phyloP scores from a whole-genome alignment of 495 filamentous ascomycete genomes.

The Glarea lozoyensis region DNA sequence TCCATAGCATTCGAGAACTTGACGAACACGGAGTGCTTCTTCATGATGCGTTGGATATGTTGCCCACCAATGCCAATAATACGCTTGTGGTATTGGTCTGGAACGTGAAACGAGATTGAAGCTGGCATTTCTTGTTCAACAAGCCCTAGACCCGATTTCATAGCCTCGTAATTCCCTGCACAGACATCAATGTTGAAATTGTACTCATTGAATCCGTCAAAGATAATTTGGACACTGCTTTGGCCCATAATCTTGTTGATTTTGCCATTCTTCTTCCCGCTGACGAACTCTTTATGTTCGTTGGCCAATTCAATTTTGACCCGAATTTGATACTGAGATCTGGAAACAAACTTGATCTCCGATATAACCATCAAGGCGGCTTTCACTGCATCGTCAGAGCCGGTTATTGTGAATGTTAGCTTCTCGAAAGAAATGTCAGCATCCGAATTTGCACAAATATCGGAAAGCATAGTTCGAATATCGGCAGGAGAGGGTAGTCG shows the following conservation, averaged over 20 bases:
- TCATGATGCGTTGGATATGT: constrained; percentile 99
- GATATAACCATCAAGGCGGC: constrained; percentile 86
- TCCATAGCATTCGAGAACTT: constrained; percentile 99
- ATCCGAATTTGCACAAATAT: constrained; percentile 92
- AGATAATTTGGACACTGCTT: constrained; percentile 96
- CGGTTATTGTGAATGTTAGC: constrained; percentile 84
- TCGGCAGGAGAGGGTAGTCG: constrained; percentile 67
- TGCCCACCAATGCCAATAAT: constrained; percentile 98
- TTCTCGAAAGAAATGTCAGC: constrained; percentile 93
- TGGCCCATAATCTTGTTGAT: constrained; percentile 99
- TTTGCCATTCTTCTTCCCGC: constrained; percentile 99
- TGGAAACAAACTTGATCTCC: constrained; percentile 80
- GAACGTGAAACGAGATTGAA: constrained; percentile 97
- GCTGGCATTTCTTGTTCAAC: constrained; percentile 99
- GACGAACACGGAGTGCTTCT: constrained; percentile 99
- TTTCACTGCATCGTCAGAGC: constrained; percentile 92
- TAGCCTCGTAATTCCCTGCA: constrained; percentile 80
- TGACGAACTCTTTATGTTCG: constrained; percentile 98
- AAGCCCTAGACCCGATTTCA: constrained; percentile 80
- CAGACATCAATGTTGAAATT: constrained; percentile 99
- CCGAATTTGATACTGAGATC: constrained; percentile 81
- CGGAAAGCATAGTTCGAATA: constrained; percentile 80
- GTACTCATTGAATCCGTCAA: constrained; percentile 98
- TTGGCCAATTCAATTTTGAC: constrained; percentile 98
- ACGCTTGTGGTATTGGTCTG: constrained; percentile 99